Conservation (phyloP, 306 rosid genomes). For the Hippophae rhamnoides region DNA sequence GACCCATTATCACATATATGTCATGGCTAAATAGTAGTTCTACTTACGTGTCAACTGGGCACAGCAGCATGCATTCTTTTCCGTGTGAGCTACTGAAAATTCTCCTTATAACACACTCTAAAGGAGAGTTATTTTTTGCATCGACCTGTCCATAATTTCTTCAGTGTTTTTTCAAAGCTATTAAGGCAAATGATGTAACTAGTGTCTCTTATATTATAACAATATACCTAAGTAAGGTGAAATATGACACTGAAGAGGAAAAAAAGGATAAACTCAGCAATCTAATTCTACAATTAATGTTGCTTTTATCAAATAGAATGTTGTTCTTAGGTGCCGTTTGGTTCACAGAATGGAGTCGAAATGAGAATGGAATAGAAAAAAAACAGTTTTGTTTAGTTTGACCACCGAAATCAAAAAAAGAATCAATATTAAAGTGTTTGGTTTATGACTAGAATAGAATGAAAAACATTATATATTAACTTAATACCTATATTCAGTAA, state of each 20-base stretch:
- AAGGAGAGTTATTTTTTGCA: conserved; percentile 55
- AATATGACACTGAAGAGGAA: background rate
- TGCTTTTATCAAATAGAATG: too few species aligned
- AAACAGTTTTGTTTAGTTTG: too few species aligned
- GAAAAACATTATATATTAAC: too few species aligned
- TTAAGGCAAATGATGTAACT: background rate
- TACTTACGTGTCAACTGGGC: conserved; percentile 90
- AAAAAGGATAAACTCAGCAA: background rate
- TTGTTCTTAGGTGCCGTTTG: too few species aligned
- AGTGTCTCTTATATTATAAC: background rate
- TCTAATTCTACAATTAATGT: too few species aligned
- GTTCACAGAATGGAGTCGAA: too few species aligned
- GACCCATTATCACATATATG: background rate
- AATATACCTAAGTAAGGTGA: background rate
- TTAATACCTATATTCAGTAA: too few species aligned
- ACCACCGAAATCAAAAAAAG: too few species aligned
- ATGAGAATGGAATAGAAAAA: too few species aligned
- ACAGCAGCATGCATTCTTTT: conserved; percentile 73
- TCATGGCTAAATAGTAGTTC: conserved; percentile 4
- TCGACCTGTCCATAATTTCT: conserved; percentile 51
- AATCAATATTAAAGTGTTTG: too few species aligned
- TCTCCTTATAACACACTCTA: conserved; percentile 83
- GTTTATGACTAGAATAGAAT: too few species aligned
- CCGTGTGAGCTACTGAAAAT: conserved; percentile 67
- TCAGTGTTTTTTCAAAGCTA: background rate